Percentiles rank a stretch among this genome's conserved stretches.
Evolutionary conservation across 2,329 filamentous ascomycete genomes (phyloP).

Genomic region (Cordyceps javanica): DNA sequence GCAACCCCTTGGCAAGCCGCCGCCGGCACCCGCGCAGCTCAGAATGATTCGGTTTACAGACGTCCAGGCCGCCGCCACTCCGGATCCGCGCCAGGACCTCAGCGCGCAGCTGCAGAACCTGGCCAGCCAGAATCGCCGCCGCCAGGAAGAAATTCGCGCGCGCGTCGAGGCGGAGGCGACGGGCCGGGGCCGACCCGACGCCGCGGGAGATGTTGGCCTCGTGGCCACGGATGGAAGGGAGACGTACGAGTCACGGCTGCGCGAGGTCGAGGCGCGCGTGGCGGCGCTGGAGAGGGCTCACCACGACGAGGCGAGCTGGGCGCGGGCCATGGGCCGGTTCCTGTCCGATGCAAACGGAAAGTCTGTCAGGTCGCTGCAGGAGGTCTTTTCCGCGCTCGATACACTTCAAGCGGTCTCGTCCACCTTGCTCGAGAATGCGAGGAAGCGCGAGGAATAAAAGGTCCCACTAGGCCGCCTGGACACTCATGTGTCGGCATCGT

Average conservation of each 20-base stretch:
- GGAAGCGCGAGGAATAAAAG: not conserved
- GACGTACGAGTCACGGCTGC: not conserved
- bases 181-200: not conserved
- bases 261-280: not conserved
- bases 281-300: not conserved
- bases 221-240: not conserved
- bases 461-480: no score
- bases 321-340: not conserved
- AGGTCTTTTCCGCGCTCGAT: not conserved
- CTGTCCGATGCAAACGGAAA: conserved; percentile 7
- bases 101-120: not conserved
- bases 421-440: not conserved
- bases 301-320: not conserved
- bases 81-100: not conserved
- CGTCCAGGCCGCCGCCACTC: not conserved
- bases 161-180: not conserved
- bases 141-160: not conserved
- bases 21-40: not conserved
- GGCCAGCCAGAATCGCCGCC: not conserved
- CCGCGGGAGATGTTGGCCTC: not conserved
- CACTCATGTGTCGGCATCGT: no score
- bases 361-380: not conserved
- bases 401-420: not conserved
- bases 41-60: not conserved
- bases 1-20: not conserved